Base-by-base conservation (phyloP, 2,329 filamentous ascomycete species). In the Hypocrella siamensis region DNA sequence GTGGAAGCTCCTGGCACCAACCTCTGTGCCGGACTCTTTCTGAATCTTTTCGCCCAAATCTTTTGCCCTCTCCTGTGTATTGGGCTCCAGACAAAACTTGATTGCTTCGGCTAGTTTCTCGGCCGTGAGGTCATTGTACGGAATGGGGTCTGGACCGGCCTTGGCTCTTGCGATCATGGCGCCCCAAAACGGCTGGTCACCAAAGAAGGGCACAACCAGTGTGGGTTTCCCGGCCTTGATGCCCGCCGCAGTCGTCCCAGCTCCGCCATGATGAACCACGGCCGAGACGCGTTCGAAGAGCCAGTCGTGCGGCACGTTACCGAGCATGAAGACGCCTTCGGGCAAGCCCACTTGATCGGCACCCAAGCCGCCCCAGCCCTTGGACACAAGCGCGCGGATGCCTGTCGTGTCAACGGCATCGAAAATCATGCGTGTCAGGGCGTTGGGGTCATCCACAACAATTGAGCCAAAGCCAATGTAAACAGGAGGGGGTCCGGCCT, bases 281-380 rank as follows among this genome's bases (percentile, higher is more conserved):
- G 74, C 77, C 1, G 80, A 79, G 1, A 92, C 83, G 24, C 68
- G 75, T 40, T 82, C 65, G 52, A 93, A 93, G 0, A 93, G 57
- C 84, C 84, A 93, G 54, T 93, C 85, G 39, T 93, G 85, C 2
- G 84, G 84, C 28, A 77, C 75, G 45, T 88, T 90, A 9, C 80
- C 83, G 24, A 93, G 63, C 72, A 92, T 83, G 47, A 81, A 83
- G 2, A 92, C 73, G 4, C 74, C 72, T 3, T 84, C 72, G 0
- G 82, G 82, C n/a, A 84, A 54, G 1, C 67, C 68, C 4, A 79
- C 49, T 19, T 73, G 61, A 43, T 84, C 79, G 0, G 71, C 78
- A 19, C 83, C 84, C 6, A 93, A 62, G 1, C 83, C 83, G 30
- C 84, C 83, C 85, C 84, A 93, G 12, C 84, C 85, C 46, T 88